Percentiles rank a stretch among this genome's conserved stretches.
These are phyloP conservation scores for Pyricularia pennisetigena DNA, from an alignment of 2,329 filamentous ascomycete species.

Conservation along the genomic window DNA sequence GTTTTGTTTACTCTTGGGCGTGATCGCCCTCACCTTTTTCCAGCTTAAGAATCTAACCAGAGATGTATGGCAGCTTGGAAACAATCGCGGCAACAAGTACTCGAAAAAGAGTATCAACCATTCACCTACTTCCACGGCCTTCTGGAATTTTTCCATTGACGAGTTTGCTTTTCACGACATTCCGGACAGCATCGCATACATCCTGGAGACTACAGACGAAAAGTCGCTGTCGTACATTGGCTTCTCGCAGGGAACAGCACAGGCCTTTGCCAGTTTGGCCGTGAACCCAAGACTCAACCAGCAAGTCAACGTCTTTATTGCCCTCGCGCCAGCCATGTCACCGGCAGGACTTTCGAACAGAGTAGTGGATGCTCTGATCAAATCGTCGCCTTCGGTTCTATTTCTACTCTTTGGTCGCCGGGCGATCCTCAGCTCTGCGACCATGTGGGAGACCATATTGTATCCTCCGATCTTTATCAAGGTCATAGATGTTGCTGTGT, in stretches of 20 bases:
- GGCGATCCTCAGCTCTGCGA: conserved; percentile 83
- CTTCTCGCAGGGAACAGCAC: conserved; percentile 93
- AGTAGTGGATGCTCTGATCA: conserved; percentile 86
- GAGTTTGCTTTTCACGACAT: conserved; percentile 98
- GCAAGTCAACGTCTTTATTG: conserved; percentile 93
- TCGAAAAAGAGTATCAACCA: conserved; percentile 82
- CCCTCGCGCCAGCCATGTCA: conserved; percentile 91
- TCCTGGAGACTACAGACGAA: conserved; percentile 74
- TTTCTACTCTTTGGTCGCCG: conserved; percentile 88
- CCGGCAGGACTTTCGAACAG: conserved; percentile 83
- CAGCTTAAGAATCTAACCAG: neutral
- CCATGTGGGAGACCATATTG: conserved; percentile 94
- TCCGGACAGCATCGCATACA: conserved; percentile 86
- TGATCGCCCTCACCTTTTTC: neutral
- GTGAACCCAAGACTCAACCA: conserved; percentile 88
- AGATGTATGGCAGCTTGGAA: conserved; percentile 56
- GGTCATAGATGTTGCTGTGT: conserved; percentile 71
- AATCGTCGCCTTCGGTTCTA: conserved; percentile 83
- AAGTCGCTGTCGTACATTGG: conserved; percentile 88
- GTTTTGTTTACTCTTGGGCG: conserved; percentile 19
- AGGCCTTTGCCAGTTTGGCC: conserved; percentile 87
- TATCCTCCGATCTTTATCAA: conserved; percentile 91
- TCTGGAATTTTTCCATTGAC: conserved; percentile 98
- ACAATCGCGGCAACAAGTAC: conserved; percentile 98
- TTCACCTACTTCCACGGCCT: conserved; percentile 64